phyloP scores from a whole-genome alignment of 306 rosid species.

The Glycine latifolia region DNA sequence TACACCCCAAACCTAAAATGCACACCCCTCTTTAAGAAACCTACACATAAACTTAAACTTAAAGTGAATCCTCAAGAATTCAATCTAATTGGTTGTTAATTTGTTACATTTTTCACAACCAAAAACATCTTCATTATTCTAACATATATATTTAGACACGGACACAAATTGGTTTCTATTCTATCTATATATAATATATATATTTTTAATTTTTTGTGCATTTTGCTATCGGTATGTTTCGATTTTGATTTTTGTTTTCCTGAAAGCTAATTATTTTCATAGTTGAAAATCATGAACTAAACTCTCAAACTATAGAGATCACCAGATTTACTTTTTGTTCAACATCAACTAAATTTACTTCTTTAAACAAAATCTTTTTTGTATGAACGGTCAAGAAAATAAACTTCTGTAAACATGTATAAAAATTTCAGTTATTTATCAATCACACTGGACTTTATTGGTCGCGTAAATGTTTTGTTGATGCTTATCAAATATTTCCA shows the following conservation, averaged over 20 bases:
- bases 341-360: too few relatives aligned
- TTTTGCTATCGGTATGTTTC: too few relatives aligned
- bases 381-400: too few relatives aligned
- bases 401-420: too few relatives aligned
- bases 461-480: not conserved
- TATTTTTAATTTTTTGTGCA: too few relatives aligned
- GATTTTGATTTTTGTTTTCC: too few relatives aligned
- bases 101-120: conserved; percentile 27
- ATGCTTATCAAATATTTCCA: conserved; percentile 24
- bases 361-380: not conserved
- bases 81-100: not conserved
- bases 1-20: conserved; percentile 21
- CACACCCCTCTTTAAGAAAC: conserved; percentile 45
- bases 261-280: too few relatives aligned
- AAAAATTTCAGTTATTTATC: too few relatives aligned
- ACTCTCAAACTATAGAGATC: not conserved
- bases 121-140: not conserved
- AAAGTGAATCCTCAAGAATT: conserved; percentile 31
- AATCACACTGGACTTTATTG: too few relatives aligned
- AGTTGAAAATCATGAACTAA: too few relatives aligned
- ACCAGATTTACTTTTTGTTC: too few relatives aligned
- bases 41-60: not conserved
- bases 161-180: not conserved
- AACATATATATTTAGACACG: not conserved
- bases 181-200: not conserved